Evolutionary conservation across 495 filamentous ascomycete species (phyloP), one percentile per base, ranked within the genome.

Genomic region (Penicillium cinerascens): DNA sequence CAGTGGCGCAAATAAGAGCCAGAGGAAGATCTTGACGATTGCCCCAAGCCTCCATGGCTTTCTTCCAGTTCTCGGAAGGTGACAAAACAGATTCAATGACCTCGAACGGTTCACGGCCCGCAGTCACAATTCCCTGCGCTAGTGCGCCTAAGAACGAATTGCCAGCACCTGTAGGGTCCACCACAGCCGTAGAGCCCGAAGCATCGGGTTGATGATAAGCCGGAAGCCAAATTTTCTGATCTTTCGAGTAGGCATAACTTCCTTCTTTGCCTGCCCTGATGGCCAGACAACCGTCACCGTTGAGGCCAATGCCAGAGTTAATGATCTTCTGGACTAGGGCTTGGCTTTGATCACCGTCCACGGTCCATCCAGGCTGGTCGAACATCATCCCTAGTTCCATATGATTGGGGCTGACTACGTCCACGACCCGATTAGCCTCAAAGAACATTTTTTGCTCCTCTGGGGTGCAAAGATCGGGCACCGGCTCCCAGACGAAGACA

Each of bases 141-240:
- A 96, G 63, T 4, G 81, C 93, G 7, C 93, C 93, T 0, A 97
- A 76, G 61, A 96, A 98, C 0, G 87, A 85, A 66, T 98, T 98
- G 0, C 93, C 93, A 18, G 92, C 93, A n/a, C 93, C 93, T 0
- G 93, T 98, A 0, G 92, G 92, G 68, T 98, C 93, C 15, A 95
- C 72, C 7, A 97, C 89, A 45, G 76, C 78, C 7, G 66, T 59
- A 50, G 69, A 42, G 43, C 43, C 65, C 5, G 63, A 60, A 5
- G 60, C 47, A 17, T 46, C 56, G 42, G 72, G 68, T 48, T 73
- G 67, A 56, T 85, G 79, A 64, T 81, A 83, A 11, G 83, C 81
- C n/a, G 82, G 82, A 37, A 85, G 64, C 77, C 68, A 67, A 23
- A 73, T 55, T 52, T 60, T 61, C 47, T 66, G 67, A 13, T 54